Base-by-base conservation (phyloP, 2,329 filamentous ascomycete genomes). In the Trichoderma breve region DNA sequence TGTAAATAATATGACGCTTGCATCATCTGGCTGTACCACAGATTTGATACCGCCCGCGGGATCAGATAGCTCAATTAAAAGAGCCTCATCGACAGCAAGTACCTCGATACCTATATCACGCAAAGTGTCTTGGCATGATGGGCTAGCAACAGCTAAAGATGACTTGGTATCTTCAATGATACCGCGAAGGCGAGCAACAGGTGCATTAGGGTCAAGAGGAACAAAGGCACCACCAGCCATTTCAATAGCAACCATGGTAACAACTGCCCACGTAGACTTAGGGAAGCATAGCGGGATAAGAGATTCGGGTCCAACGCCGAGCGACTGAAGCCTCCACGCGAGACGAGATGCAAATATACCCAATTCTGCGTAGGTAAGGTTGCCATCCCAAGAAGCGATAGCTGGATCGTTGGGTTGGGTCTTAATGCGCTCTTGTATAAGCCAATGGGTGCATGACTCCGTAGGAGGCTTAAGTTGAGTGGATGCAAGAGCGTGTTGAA, bases 201-300 rank as follows among this genome's bases (percentile, higher is more conserved):
- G 70, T 9, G 72, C 70, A 3, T 70, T 68, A 4, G 74, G 73
- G n/a, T 75, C 73, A 28, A 75, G 55, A n/a, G 73, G 73, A 39
- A 74, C 72, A 43, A 71, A 75, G 8, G 73, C 74, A 34, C 72
- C 73, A 6, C 74, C 74, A n/a, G 72, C 73, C 69, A 74, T 75
- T 21, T 73, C 39, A 4, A 75, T 71, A 14, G 73, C 73, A 15
- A 75, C 47, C 74, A 75, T 73, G 24, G 73, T 32, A 2, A 75
- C 72, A 9, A 74, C 69, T 6, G 73, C 72, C 74, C 73, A 75
- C 2, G 65, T 57, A 12, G 74, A 75, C 32, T 75, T 75, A 1
- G 72, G 62, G 58, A 75, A 75, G 47, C 73, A 74, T n/a, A 75
- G 24, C 15, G 74, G 74, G 12, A 75, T 64, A 9, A 74, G 32